phyloP scores from a whole-genome alignment of 495 filamentous ascomycete species.

The Aspergillus asperescens region DNA sequence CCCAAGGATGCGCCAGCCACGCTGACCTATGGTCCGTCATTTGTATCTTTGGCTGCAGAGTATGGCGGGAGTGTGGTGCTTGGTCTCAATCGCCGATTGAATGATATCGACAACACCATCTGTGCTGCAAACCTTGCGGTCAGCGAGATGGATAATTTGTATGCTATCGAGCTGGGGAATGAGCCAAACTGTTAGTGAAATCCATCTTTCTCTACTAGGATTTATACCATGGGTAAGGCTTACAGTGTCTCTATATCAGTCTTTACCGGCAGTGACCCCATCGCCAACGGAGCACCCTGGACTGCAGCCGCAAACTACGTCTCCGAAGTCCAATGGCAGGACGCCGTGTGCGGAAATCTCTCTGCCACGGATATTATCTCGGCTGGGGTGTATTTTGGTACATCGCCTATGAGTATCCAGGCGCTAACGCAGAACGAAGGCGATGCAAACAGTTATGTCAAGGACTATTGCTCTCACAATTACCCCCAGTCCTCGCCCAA shows the following conservation, averaged over 20 bases:
- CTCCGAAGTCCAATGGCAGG: constrained; percentile 52
- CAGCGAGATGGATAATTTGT: constrained; percentile 43
- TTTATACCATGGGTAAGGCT: too few relatives aligned
- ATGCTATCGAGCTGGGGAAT: constrained; percentile 57
- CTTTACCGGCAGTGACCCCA: constrained; percentile 36
- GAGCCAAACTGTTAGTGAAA: constrained; percentile 51
- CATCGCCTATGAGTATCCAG: constrained; percentile 46
- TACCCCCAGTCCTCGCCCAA: constrained; percentile 51
- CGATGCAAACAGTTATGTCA: constrained; percentile 45
- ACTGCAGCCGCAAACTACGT: constrained; percentile 47
- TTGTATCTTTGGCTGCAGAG: constrained; percentile 46
- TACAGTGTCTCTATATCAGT: constrained; percentile 8
- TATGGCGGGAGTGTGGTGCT: constrained; percentile 52
- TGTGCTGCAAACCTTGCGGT: constrained; percentile 47
- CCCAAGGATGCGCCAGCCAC: constrained; percentile 48
- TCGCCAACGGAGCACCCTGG: constrained; percentile 48
- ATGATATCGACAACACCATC: constrained; percentile 52
- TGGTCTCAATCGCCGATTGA: constrained; percentile 53
- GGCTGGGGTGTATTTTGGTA: constrained; percentile 54
- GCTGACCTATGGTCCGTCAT: constrained; percentile 53
- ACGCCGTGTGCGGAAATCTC: constrained; percentile 46
- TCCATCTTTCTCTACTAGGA: background rate
- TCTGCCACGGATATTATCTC: constrained; percentile 44
- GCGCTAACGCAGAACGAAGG: constrained; percentile 47
- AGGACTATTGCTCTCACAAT: constrained; percentile 54